Percentiles rank a stretch among this genome's conserved stretches.
Evolutionary conservation across 2,329 filamentous ascomycete species (phyloP).

Genomic region (Fusarium setosum): DNA sequence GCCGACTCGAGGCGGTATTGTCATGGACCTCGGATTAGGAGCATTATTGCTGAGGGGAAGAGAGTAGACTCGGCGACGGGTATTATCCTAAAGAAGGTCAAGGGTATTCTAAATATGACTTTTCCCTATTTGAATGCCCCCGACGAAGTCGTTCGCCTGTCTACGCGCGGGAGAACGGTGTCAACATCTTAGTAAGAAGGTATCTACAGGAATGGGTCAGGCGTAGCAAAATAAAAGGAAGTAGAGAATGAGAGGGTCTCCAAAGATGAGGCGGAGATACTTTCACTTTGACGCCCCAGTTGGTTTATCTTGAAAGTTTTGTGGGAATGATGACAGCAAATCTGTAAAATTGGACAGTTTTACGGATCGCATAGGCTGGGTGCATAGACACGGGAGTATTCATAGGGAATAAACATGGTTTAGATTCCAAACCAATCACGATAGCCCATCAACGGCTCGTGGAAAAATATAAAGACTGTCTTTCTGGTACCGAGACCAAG

Average conservation of each 20-base stretch:
- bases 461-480: too few relatives aligned
- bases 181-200: slow-evolving; percentile 34
- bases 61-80: slow-evolving; percentile 36
- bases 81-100: slow-evolving; percentile 26
- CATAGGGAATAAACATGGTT: too few relatives aligned
- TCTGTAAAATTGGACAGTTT: not conserved
- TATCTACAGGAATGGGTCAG: slow-evolving; percentile 31
- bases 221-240: not conserved
- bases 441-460: too few relatives aligned
- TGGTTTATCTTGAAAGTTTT: slow-evolving; percentile 33
- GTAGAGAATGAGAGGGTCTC: slow-evolving; percentile 18
- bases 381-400: too few relatives aligned
- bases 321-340: slow-evolving; percentile 13
- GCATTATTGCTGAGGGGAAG: slow-evolving; percentile 27
- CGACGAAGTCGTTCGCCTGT: too few relatives aligned
- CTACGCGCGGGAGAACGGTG: slow-evolving; percentile 23
- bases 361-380: too few relatives aligned
- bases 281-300: slow-evolving; percentile 32
- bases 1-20: slow-evolving; percentile 26
- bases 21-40: slow-evolving; percentile 27
- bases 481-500: not conserved
- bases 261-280: slow-evolving; percentile 30
- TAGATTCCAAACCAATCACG: too few relatives aligned
- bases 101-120: too few relatives aligned
- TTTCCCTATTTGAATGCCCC: too few relatives aligned